Evolutionary conservation across 148 eudicot genomes (phyloP).

Genomic region (Rhododendron kiyosumense): DNA sequence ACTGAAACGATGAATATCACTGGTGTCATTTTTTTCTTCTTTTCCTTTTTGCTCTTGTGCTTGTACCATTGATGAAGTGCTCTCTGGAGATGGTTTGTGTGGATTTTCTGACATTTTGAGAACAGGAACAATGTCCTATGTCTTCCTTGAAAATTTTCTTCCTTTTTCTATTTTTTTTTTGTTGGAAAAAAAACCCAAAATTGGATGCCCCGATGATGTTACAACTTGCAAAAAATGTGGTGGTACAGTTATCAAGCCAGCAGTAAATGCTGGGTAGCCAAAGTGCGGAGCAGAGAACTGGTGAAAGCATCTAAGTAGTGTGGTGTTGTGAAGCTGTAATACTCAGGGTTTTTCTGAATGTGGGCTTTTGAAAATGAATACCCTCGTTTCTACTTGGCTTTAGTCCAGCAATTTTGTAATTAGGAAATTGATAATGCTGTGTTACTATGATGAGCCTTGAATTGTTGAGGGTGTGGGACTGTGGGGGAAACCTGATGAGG

Average conservation of each 20-base stretch:
- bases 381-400: background rate
- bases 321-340: background rate
- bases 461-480: background rate
- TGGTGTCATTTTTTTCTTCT: background rate
- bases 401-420: background rate
- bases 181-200: too few relatives aligned
- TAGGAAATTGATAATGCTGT: background rate
- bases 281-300: too few relatives aligned
- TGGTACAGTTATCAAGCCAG: too few relatives aligned
- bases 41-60: background rate
- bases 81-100: background rate
- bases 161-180: too few relatives aligned
- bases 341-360: background rate
- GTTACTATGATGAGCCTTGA: background rate
- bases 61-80: background rate
- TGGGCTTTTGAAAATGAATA: background rate
- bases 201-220: too few relatives aligned
- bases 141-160: background rate
- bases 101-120: background rate
- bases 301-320: background rate
- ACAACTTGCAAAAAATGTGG: too few relatives aligned
- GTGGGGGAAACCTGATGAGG: background rate
- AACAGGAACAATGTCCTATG: background rate
- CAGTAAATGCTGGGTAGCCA: too few relatives aligned
- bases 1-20: background rate